Percentiles rank a stretch among this genome's conserved stretches.
phyloP scores from a whole-genome alignment of 1,284 basidiomycete species.

The Leccinum griseonigrum region DNA sequence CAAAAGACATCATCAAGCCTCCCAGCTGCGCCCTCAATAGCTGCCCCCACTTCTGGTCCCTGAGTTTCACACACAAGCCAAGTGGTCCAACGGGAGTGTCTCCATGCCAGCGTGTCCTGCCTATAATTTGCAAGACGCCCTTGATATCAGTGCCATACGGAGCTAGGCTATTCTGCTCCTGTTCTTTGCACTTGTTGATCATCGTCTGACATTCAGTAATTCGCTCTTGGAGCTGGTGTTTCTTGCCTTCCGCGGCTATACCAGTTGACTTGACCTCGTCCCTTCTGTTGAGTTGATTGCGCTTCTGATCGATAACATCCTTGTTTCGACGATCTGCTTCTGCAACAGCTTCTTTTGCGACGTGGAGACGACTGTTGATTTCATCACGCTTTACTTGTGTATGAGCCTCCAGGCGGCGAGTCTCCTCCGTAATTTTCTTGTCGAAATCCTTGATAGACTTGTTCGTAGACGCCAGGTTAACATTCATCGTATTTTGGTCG shows the following conservation, averaged over 20 bases:
- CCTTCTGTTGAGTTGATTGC: slow-evolving; percentile 31
- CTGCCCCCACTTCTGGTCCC: slow-evolving; percentile 66
- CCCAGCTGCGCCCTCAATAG: slow-evolving; percentile 70
- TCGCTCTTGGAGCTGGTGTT: slow-evolving; percentile 33
- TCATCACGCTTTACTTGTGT: slow-evolving; percentile 63
- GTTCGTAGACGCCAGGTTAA: slow-evolving; percentile 40
- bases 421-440: slow-evolving; percentile 54
- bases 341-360: slow-evolving; percentile 38
- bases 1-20: slow-evolving; percentile 67
- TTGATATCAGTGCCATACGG: slow-evolving; percentile 67
- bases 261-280: slow-evolving; percentile 36
- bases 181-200: slow-evolving; percentile 45
- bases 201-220: slow-evolving; percentile 46
- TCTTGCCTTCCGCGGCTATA: slow-evolving; percentile 33
- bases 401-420: slow-evolving; percentile 51
- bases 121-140: slow-evolving; percentile 56
- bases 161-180: slow-evolving; percentile 54
- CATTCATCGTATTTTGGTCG: slow-evolving; percentile 48
- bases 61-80: slow-evolving; percentile 78
- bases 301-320: slow-evolving; percentile 33
- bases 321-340: slow-evolving; percentile 38
- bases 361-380: slow-evolving; percentile 47
- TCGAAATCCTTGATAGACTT: slow-evolving; percentile 49
- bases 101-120: slow-evolving; percentile 59
- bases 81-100: slow-evolving; percentile 83